Conservation (phyloP, 371 early-diverging fungal species). For the Zychaea mexicana region DNA sequence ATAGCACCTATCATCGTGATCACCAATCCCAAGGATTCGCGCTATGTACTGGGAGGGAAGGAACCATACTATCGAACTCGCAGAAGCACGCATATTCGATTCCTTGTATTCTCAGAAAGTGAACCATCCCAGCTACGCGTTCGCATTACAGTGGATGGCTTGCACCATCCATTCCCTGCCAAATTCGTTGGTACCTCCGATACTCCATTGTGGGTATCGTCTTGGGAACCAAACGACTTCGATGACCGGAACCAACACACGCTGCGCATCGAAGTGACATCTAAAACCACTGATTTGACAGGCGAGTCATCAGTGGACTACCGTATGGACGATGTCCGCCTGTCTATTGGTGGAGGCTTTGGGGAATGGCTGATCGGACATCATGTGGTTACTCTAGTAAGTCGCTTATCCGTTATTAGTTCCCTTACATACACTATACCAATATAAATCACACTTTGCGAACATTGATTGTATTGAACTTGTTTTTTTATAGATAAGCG, state of each 20-base stretch:
- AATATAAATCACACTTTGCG: no score
- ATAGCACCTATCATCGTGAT: slow-evolving; percentile 76
- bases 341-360: slow-evolving; percentile 61
- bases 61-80: slow-evolving; percentile 70
- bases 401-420: neutral
- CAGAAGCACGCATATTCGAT: slow-evolving; percentile 72
- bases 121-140: slow-evolving; percentile 2
- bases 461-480: neutral
- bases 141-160: slow-evolving; percentile 13
- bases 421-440: no score
- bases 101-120: slow-evolving; percentile 17
- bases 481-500: slow-evolving; percentile 17
- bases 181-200: slow-evolving; percentile 30
- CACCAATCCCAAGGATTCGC: slow-evolving; percentile 88
- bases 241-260: slow-evolving; percentile 67
- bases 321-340: slow-evolving; percentile 61
- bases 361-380: slow-evolving; percentile 77
- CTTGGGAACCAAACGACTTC: slow-evolving; percentile 71
- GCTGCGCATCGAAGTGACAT: slow-evolving; percentile 58
- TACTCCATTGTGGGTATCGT: slow-evolving; percentile 71
- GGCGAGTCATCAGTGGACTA: slow-evolving; percentile 51
- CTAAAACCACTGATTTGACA: slow-evolving; percentile 40
- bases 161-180: slow-evolving; percentile 17
- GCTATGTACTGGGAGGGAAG: slow-evolving; percentile 66
- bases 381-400: slow-evolving; percentile 54